Conservation (phyloP, 371 early-diverging fungal genomes). For the Smittium mucronatum region DNA sequence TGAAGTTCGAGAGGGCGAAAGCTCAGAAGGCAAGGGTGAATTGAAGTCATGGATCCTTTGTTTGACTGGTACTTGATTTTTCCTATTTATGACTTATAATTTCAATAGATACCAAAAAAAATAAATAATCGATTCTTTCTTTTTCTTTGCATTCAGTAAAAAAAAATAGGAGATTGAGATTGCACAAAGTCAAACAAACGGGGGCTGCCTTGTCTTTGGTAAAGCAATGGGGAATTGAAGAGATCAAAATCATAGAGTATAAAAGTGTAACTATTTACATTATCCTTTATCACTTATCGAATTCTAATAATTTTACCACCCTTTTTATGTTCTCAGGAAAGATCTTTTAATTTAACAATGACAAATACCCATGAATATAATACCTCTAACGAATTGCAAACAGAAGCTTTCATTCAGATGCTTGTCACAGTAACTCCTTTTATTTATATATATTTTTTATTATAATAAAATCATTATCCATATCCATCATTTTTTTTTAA, state of each 20-base stretch:
- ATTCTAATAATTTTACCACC: background rate
- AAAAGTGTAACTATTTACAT: background rate
- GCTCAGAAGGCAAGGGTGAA: conserved; percentile 17
- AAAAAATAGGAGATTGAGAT: conserved; percentile 29
- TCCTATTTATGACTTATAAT: background rate
- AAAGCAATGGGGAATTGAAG: conserved; percentile 28
- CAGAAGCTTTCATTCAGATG: conserved; percentile 4
- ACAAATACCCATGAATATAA: background rate
- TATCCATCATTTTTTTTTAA: background rate
- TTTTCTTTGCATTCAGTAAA: conserved; percentile 19
- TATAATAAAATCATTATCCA: background rate
- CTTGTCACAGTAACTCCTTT: background rate
- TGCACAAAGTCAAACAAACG: conserved; percentile 28
- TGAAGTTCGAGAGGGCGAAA: conserved; percentile 28
- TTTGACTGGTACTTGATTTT: conserved; percentile 10
- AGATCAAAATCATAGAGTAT: conserved; percentile 11
- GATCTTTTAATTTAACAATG: conserved; percentile 2
- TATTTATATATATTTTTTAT: background rate
- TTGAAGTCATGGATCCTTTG: conserved; percentile 27
- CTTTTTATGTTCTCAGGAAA: background rate
- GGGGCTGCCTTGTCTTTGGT: conserved; percentile 19
- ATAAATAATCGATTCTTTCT: background rate
- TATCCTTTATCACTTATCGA: background rate
- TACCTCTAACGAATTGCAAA: background rate
- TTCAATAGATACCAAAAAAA: background rate